phyloP scores from a whole-genome alignment of 495 filamentous ascomycete species.

The Penicillium antarcticum region DNA sequence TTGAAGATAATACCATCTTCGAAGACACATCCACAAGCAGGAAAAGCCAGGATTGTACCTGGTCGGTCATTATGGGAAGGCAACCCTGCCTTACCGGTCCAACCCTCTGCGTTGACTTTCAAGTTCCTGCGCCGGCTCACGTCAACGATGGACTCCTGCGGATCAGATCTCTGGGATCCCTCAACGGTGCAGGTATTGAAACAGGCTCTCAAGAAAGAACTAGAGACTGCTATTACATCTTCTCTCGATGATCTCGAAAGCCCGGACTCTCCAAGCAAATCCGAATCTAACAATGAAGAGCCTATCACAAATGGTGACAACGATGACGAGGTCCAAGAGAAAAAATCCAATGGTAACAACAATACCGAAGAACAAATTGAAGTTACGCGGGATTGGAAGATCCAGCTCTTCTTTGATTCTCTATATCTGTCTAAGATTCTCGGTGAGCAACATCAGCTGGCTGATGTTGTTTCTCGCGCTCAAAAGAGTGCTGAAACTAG shows the following conservation, averaged over 20 bases:
- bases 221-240: slow-evolving; percentile 20
- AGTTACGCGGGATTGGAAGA: slow-evolving; percentile 49
- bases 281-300: slow-evolving; percentile 5
- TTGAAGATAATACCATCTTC: slow-evolving; percentile 10
- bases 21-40: slow-evolving; percentile 4
- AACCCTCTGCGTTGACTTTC: slow-evolving; percentile 76
- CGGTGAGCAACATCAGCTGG: slow-evolving; percentile 36
- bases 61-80: slow-evolving; percentile 74
- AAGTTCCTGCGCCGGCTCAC: slow-evolving; percentile 65
- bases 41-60: slow-evolving; percentile 23
- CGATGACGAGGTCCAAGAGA: not conserved
- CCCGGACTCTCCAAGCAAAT: slow-evolving; percentile 1
- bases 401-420: slow-evolving; percentile 79
- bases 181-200: slow-evolving; percentile 65
- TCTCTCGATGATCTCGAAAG: slow-evolving; percentile 20
- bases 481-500: slow-evolving; percentile 45
- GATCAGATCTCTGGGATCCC: slow-evolving; percentile 81
- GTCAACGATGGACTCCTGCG: slow-evolving; percentile 62
- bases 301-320: not conserved
- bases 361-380: slow-evolving; percentile 3
- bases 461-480: slow-evolving; percentile 42
- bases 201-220: slow-evolving; percentile 37
- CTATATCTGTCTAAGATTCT: slow-evolving; percentile 58
- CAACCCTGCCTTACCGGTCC: slow-evolving; percentile 69
- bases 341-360: not conserved